These are phyloP conservation scores for Triangularia setosa DNA, from an alignment of 2,329 filamentous ascomycete species.

Conservation along the genomic window DNA sequence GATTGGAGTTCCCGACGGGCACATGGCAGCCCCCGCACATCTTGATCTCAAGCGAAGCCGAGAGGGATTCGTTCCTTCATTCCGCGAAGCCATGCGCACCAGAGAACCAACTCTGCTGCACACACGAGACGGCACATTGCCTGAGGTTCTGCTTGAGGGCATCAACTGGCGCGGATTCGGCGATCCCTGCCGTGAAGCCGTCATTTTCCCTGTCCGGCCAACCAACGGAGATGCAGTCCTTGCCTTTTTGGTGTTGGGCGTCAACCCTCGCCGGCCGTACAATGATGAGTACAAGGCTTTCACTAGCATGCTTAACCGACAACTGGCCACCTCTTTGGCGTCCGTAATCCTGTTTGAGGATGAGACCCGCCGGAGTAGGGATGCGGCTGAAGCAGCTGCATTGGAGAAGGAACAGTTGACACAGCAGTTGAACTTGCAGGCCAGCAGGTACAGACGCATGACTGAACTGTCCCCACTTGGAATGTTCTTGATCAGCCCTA, in stretches of 20 bases:
- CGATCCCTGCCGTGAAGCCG: constrained; percentile 59
- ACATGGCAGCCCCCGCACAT: constrained; percentile 38
- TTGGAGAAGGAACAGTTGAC: constrained; percentile 52
- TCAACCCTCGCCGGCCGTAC: constrained; percentile 68
- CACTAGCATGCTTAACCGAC: constrained; percentile 52
- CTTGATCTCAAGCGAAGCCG: constrained; percentile 37
- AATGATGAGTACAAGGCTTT: constrained; percentile 71
- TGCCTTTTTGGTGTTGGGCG: constrained; percentile 64
- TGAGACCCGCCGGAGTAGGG: constrained; percentile 57
- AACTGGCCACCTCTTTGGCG: constrained; percentile 62
- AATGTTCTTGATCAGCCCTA: constrained; percentile 50
- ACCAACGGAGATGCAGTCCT: constrained; percentile 62
- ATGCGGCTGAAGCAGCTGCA: constrained; percentile 61
- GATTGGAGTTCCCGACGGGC: constrained; percentile 42
- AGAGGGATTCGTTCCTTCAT: constrained; percentile 37
- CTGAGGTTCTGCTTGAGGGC: constrained; percentile 53
- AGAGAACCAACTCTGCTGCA: constrained; percentile 40
- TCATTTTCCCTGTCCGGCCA: constrained; percentile 67
- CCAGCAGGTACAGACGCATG: constrained; percentile 52
- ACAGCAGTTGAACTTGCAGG: constrained; percentile 44
- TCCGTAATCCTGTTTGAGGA: constrained; percentile 69
- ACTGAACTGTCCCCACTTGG: constrained; percentile 52
- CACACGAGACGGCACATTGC: constrained; percentile 50
- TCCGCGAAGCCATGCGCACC: constrained; percentile 38
- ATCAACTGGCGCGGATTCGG: constrained; percentile 60